Evolutionary conservation across 2,329 filamentous ascomycete species (phyloP), one percentile per base, ranked within the genome.

Genomic region (Talaromyces amestolkiae): DNA sequence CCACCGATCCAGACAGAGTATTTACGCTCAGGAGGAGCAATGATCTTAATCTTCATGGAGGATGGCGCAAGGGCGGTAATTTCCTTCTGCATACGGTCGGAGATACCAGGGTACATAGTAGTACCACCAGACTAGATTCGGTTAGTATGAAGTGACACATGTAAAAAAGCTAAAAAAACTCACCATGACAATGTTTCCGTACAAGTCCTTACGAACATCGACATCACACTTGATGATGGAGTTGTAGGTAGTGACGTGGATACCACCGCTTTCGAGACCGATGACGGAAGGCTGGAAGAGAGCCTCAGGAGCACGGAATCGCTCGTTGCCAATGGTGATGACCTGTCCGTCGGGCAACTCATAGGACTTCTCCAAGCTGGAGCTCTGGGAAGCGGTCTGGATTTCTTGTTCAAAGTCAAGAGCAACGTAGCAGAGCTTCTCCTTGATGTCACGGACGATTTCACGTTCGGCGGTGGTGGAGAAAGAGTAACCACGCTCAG

Each of bases 1-100:
- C 95, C 95, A 95, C 95, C 95, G 83, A 99, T 99, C 95, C 95
- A 99, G 88, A 99, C 95, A 71, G 95, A 98, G 92, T 99, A 99
- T 89, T 99, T 99, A 85, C 95, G 92, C 91, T 99, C 95, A 75
- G 95, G 95, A 76, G 95, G 95, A 86, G 95, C 95, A 82, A 99
- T 98, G 86, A 99, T 98, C 92, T 98, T 98, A 89, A 99, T 94
- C 92, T 98, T 98, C 95, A 99, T 98, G 79, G 93, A 97, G 73
- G 95, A 98, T 79, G 95, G 95, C 81, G 95, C 95, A 85, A 99
- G 91, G 81, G 93, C 91, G 82, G 93, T 98, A 83, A 99, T 98
- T 88, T 99, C 95, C 92, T 99, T 98, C 86, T 99, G 95, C 95
- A 99, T 98, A 89, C 95, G 95, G 88, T 99, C 95, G 83, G 93